Evolutionary conservation across 2,329 filamentous ascomycete species (phyloP), one percentile per base, ranked within the genome.

Genomic region (Trichoderma atrobrunneum): DNA sequence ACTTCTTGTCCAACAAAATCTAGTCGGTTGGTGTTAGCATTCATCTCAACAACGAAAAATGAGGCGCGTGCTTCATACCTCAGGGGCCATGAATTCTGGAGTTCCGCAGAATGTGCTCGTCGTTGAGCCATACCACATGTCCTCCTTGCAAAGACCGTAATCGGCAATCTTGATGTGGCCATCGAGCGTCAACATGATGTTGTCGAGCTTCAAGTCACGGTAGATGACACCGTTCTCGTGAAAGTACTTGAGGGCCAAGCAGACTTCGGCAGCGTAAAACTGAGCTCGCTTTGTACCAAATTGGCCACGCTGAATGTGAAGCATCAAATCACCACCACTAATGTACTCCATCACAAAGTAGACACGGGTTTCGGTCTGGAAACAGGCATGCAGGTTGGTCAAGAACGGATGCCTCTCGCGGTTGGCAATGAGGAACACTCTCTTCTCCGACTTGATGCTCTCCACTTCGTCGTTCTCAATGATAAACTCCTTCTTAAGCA

Each of bases 311-410:
- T 99, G 96, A 80, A 99, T 99, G 84, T 99, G 96, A 83, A 98
- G 87, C 96, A 99, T 99, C 80, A 99, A 84, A 87, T 99, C 96
- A 85, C 96, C 96, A 85, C 96, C 96, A 80, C 94, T 97, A 75
- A 99, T 94, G 81, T 99, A 99, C 84, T 99, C 96, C 95, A 98
- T 98, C 75, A 99, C 96, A 80, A 99, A 99, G 85, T 99, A 99
- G 26, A 99, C 95, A 77, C 96, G 88, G 7, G 96, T 99, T 82
- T 99, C 96, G 0, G 96, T 99, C 84, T 99, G 96, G 88, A 99
- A 99, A 85, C 96, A 99, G 69, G 96, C 96, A 80, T 99, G 96
- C 51, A 99, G 85, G 79, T 93, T 99, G 63, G 97, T 91, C 76
- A 99, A 84, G 89, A 99, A 99, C 0, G 97, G 96, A 80, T 99